Evolutionary conservation across 2,329 filamentous ascomycete species (phyloP), one percentile per base, ranked within the genome.

Genomic region (Cadophora sp.): DNA sequence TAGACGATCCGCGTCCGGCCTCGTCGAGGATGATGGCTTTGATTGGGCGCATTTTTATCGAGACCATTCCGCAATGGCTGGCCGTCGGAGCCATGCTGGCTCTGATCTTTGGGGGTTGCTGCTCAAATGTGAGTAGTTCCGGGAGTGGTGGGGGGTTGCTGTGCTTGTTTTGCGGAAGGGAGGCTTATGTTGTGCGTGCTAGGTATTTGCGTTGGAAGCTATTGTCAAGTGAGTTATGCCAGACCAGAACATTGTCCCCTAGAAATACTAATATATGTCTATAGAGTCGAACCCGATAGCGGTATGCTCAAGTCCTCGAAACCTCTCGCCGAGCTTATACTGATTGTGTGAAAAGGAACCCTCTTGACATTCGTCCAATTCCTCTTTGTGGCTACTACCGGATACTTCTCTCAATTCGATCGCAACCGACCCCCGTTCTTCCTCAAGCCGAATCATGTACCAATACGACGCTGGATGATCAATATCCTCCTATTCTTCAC

Each of bases 201-300:
- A 97, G 90, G 93, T 97, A n/a, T 98, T 97, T 80, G 93, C 95
- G 48, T 85, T 99, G 65, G 96, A 99, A 80, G 92, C 93, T 56
- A 97, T 98, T 74, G 89, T 99, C 77, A 96, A 96, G 92, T 96
- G 82, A 86, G 89, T 82, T 18, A n/a, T 59, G 33, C 20, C 14
- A 30, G 6, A 4, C 20, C 13, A 13, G 4, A 8, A 24, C 22
- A n/a, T 30, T 30, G 20, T 16, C 4, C 36, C 5, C 27, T 45
- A 20, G 33, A 61, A 6, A 45, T 64, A 55, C 69, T 72, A 58
- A 68, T 65, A 68, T 74, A 76, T 68, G 71, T 22, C 16, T 74
- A 71, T 71, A 95, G 92, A 79, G 89, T 93, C 77, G 93, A 96
- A 78, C 91, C 94, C 51, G 89, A 89, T 65, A 95, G 92, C 76